Conservation (phyloP, 2,329 filamentous ascomycete genomes). For the Zymoseptoria tritici region DNA sequence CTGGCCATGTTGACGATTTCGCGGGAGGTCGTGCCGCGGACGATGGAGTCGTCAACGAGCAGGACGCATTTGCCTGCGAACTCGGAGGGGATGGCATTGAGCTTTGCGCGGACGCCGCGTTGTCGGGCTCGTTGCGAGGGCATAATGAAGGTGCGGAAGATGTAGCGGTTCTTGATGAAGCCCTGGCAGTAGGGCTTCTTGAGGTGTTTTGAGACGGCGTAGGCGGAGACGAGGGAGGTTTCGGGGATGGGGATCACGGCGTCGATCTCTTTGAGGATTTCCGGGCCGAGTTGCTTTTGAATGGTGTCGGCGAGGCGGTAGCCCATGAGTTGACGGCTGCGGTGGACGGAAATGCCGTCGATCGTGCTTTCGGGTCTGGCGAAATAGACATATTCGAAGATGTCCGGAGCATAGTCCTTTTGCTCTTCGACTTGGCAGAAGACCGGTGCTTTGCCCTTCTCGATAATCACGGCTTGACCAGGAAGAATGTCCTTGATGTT, state of each 20-base stretch:
- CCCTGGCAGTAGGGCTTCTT: conserved; percentile 71
- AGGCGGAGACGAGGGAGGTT: conserved; percentile 74
- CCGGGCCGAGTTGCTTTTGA: conserved; percentile 56
- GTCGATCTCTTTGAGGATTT: conserved; percentile 69
- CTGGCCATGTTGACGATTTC: conserved; percentile 79
- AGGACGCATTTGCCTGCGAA: conserved; percentile 74
- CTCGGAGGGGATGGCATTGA: conserved; percentile 78
- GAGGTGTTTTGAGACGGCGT: conserved; percentile 65
- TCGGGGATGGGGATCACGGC: conserved; percentile 77
- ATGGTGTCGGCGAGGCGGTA: conserved; percentile 70
- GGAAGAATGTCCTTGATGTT: conserved; percentile 71
- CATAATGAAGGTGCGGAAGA: conserved; percentile 83
- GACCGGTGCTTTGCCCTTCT: conserved; percentile 65
- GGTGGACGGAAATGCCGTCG: conserved; percentile 81
- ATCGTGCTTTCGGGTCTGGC: conserved; percentile 74
- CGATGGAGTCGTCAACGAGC: conserved; percentile 84
- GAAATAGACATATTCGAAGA: conserved; percentile 86
- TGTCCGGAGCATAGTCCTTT: conserved; percentile 70
- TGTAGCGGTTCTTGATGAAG: conserved; percentile 85
- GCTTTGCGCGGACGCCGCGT: conserved; percentile 81
- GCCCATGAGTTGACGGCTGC: conserved; percentile 81
- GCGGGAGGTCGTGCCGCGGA: conserved; percentile 72
- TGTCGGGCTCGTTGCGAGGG: conserved; percentile 72
- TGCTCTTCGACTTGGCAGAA: conserved; percentile 67
- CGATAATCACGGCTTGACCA: conserved; percentile 77